phyloP scores from a whole-genome alignment of 768 basidiomycete genomes.

The Xanthoconium purpureum region DNA sequence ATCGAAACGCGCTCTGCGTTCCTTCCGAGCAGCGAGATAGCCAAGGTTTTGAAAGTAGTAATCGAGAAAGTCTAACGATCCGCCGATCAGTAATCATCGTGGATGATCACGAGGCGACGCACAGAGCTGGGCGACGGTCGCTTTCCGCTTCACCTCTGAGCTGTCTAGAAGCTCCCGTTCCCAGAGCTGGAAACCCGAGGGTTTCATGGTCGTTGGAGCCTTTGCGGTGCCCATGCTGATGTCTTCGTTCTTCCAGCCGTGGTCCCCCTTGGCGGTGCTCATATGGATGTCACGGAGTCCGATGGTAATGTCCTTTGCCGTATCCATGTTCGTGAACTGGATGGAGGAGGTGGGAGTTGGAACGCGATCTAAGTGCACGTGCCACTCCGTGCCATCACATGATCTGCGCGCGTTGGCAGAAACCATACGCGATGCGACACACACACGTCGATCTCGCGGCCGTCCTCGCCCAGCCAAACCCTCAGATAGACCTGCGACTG shows the following conservation, averaged over 20 bases:
- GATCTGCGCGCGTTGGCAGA: conserved; percentile 13
- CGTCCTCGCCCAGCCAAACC: conserved; percentile 51
- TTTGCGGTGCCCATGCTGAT: conserved; percentile 57
- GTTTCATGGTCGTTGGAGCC: conserved; percentile 48
- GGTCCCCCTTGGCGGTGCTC: conserved; percentile 57
- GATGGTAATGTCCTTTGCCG: conserved; percentile 58
- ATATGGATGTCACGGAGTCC: conserved; percentile 54
- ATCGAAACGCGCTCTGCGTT: conserved; percentile 80
- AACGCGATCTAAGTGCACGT: conserved; percentile 10
- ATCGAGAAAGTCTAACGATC: conserved; percentile 80
- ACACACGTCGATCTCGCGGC: conserved; percentile 61
- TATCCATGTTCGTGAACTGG: conserved; percentile 52
- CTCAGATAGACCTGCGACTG: conserved; percentile 62
- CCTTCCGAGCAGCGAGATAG: conserved; percentile 83
- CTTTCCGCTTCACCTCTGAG: conserved; percentile 88
- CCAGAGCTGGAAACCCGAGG: conserved; percentile 62
- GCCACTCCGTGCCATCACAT: conserved; percentile 17
- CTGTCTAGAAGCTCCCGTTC: conserved; percentile 83
- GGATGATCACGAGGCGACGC: conserved; percentile 29
- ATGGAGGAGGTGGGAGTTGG: neutral
- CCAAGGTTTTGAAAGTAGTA: conserved; percentile 97
- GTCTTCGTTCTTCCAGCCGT: conserved; percentile 44
- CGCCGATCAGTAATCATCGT: conserved; percentile 11
- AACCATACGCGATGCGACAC: conserved; percentile 23
- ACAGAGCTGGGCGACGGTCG: conserved; percentile 97